Conservation (phyloP, 2,329 filamentous ascomycete species). For the Purpureocillium takamizusanense region DNA sequence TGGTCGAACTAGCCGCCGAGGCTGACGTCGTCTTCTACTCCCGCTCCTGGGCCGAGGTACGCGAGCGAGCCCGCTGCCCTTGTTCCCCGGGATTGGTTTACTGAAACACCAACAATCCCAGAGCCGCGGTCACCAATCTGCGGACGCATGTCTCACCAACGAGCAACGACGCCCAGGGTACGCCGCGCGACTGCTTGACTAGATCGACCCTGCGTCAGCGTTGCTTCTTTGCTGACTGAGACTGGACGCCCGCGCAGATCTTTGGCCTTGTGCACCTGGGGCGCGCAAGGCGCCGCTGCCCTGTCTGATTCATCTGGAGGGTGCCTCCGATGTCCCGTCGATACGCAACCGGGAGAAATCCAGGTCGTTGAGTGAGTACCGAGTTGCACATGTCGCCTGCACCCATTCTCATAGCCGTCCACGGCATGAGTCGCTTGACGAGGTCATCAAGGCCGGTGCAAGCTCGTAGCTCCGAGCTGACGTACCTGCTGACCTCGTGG, state of each 20-base stretch:
- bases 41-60: slow-evolving; percentile 59
- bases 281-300: slow-evolving; percentile 35
- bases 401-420: not conserved
- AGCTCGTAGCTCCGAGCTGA: too few relatives aligned
- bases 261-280: slow-evolving; percentile 51
- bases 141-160: slow-evolving; percentile 40
- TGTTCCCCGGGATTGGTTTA: not conserved
- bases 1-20: slow-evolving; percentile 48
- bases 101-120: slow-evolving; percentile 8
- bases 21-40: slow-evolving; percentile 71
- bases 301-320: slow-evolving; percentile 19
- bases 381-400: not conserved
- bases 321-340: slow-evolving; percentile 29
- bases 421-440: not conserved
- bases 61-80: slow-evolving; percentile 4
- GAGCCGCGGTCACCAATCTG: slow-evolving; percentile 31
- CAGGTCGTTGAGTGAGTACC: slow-evolving; percentile 50
- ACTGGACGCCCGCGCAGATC: slow-evolving; percentile 22
- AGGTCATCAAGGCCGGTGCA: not conserved
- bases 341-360: slow-evolving; percentile 26
- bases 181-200: slow-evolving; percentile 9
- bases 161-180: slow-evolving; percentile 38
- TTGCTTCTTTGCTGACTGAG: slow-evolving; percentile 11
- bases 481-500: too few relatives aligned
- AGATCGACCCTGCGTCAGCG: too few relatives aligned